Evolutionary conservation across 495 filamentous ascomycete species (phyloP).

Genomic region (Aspergillus baeticus): DNA sequence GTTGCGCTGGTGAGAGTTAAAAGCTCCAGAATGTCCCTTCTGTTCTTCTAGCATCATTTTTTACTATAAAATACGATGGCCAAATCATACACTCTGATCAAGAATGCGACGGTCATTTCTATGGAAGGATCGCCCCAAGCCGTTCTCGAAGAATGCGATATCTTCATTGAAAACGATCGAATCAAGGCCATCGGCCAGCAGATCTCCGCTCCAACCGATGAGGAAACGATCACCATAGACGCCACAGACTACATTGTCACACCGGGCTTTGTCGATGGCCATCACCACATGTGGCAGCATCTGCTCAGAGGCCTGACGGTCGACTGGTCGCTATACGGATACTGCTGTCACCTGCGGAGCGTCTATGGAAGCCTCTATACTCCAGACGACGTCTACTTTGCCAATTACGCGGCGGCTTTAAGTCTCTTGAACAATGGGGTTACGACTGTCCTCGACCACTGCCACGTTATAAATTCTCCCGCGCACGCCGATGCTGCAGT

Average conservation of each 20-base stretch:
- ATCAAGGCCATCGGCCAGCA: not conserved
- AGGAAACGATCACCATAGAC: not conserved
- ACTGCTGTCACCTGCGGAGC: not conserved
- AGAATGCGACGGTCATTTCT: not conserved
- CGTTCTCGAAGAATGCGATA: not conserved
- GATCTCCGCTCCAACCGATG: not conserved
- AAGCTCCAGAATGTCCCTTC: no score
- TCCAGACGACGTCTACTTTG: constrained; percentile 5
- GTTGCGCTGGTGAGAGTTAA: no score
- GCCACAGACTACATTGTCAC: constrained; percentile 2
- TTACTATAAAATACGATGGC: not conserved
- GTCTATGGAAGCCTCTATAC: constrained; percentile 9
- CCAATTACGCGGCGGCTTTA: constrained; percentile 8
- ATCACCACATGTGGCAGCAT: constrained; percentile 14
- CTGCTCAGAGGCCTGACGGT: constrained; percentile 2
- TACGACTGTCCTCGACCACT: constrained; percentile 10
- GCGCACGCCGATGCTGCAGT: constrained; percentile 8
- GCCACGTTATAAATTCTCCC: constrained; percentile 6
- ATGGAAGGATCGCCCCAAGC: not conserved
- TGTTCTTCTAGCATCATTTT: no score
- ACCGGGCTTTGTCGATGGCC: constrained; percentile 11
- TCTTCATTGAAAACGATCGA: constrained; percentile 2
- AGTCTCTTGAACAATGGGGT: constrained; percentile 8
- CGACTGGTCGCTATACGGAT: constrained; percentile 3
- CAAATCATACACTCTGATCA: not conserved